Evolutionary conservation across 495 filamentous ascomycete genomes (phyloP), one percentile per base, ranked within the genome.

Genomic region (Chlorociboria aeruginascens): DNA sequence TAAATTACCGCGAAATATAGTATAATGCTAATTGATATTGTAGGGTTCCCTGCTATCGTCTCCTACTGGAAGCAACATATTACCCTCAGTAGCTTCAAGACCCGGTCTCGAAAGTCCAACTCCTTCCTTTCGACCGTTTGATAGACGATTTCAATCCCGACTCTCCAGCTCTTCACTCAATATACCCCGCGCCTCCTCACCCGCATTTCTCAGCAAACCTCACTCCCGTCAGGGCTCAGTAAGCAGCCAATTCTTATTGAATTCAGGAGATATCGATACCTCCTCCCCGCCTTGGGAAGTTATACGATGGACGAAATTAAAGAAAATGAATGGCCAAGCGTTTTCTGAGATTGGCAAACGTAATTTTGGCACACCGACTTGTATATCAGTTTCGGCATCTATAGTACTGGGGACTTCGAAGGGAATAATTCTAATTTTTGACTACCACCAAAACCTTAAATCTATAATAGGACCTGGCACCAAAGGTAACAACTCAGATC

Each of bases 301-400:
- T 48, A 81, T 99, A 43, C 71, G 87, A 62, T 99, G 92, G 92
- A 96, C 89, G 0, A 95, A 86, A 61, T 62, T 99, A 49, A 85
- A 80, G 59, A 96, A 89, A 56, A 79, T 97, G 47, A 86, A 86
- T 20, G 81, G 79, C 0, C 85, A 96, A 58, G 77, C 82, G 7
- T 96, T 97, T 61, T 96, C 93, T n/a, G 93, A 99, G 61, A 76
- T 82, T 40, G 92, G 89, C 32, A 93, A 80, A 67, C 82, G 92
- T 16, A 95, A 81, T 61, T 96, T 95, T 69, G 92, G 92, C 31
- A 74, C 82, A 28, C 86, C 93, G 43, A 96, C 88, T 0, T 96
- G 88, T 67, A 74, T 97, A 51, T 77, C 77, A n/a, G 80, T 96
- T 28, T 87, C 90, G 57, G 86, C 89, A 6, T 81, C 81, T 2